Evolutionary conservation across 768 basidiomycete genomes (phyloP).

Genomic region (Psilocybe cyanescens): DNA sequence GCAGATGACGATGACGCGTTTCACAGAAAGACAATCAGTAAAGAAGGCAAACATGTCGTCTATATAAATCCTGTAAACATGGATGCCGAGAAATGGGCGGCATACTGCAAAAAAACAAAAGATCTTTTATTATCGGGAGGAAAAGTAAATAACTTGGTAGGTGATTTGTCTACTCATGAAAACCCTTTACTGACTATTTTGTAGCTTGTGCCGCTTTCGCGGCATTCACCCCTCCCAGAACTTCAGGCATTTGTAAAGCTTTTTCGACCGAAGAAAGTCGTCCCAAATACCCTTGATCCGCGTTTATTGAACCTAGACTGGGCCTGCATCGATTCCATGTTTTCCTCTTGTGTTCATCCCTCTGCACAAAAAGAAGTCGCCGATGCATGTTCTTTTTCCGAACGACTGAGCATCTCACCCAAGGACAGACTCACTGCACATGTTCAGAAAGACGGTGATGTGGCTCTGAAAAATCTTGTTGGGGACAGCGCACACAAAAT

Average conservation of each 20-base stretch:
- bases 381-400: neutral
- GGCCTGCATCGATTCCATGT: conserved; percentile 70
- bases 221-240: conserved; percentile 90
- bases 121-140: conserved; percentile 42
- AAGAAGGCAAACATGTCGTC: conserved; percentile 63
- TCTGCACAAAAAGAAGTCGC: conserved; percentile 11
- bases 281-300: conserved; percentile 79
- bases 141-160: conserved; percentile 66
- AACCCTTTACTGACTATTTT: neutral
- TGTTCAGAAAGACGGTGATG: conserved; percentile 42
- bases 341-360: conserved; percentile 56
- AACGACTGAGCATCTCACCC: conserved; percentile 5
- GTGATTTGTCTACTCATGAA: conserved; percentile 15
- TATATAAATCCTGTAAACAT: conserved; percentile 87
- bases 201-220: conserved; percentile 81
- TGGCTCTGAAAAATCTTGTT: conserved; percentile 67
- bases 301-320: conserved; percentile 66
- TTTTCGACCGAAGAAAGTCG: conserved; percentile 76
- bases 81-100: conserved; percentile 53
- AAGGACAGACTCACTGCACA: conserved; percentile 16
- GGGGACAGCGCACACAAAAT: conserved; percentile 51
- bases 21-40: conserved; percentile 39
- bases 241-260: conserved; percentile 79
- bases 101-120: conserved; percentile 45
- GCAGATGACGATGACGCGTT: conserved; percentile 37